Evolutionary conservation across 805 yeast species (phyloP), one percentile per base, ranked within the genome.

Genomic region (Suhomyces sp.): DNA sequence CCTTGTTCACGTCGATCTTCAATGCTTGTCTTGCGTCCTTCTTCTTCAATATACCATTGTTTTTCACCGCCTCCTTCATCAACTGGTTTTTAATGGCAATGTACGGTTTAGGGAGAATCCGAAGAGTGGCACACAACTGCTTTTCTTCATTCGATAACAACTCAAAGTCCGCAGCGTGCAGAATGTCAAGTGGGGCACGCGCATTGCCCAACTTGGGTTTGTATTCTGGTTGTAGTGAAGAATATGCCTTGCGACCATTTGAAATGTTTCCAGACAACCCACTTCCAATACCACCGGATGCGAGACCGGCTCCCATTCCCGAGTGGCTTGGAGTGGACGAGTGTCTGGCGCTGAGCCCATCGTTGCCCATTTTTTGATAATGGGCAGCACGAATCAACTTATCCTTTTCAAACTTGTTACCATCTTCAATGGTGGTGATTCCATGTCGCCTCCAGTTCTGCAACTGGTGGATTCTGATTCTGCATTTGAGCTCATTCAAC

Each of bases 361-460:
- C 76, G 55, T 72, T 73, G 23, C 79, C 77, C 72, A 72, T 74
- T 60, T 90, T 71, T 61, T 84, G 88, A 54, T 84, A 68, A 47
- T 85, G 85, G 9, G 84, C 82, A 35, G 81, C 72, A 51, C 96
- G 79, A 36, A 82, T 79, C 44, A 84, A 76, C 67, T 90, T 90
- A 67, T 96, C 99, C 66, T 90, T 88, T 65, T 94, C 99, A 67
- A 84, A 94, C 67, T 85, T 88, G 33, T 77, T 70, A 4, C 98
- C 99, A 48, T 82, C 87, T 55, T 92, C 97, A 44, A 90, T 60
- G 0, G 90, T 83, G 3, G 91, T 87, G 48, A 94, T 81, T 5
- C 99, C 99, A 67, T 90, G 87, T 47, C 85, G 80, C 57, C 99
- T 81, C 90, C 97, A 96, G 64, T 87, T 93, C 69, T 94, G 99